A percentile compares a stretch with the other conserved stretches of the same genome.
Evolutionary conservation across 306 rosid species (phyloP).

Genomic region (Cercis canadensis): DNA sequence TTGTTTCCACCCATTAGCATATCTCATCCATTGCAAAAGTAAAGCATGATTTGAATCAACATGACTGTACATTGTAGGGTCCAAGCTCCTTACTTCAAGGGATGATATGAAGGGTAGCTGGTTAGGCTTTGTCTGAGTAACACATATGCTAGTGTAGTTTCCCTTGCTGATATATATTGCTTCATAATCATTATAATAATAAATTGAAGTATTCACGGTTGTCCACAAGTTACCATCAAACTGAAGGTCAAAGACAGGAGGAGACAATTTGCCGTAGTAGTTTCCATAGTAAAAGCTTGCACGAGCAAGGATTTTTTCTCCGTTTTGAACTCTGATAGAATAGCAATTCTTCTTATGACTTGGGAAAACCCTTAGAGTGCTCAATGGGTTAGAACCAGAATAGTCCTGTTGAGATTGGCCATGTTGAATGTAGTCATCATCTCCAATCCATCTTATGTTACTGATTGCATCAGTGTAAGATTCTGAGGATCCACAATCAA

Average conservation of each 20-base stretch:
- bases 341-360: constrained; percentile 50
- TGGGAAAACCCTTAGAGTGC: constrained; percentile 54
- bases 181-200: constrained; percentile 34
- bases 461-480: constrained; percentile 37
- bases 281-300: constrained; percentile 35
- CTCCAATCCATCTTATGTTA: constrained; percentile 48
- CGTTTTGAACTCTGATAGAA: constrained; percentile 40
- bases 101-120: constrained; percentile 57
- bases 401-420: constrained; percentile 39
- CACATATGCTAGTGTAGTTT: constrained; percentile 49
- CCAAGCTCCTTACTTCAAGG: constrained; percentile 51
- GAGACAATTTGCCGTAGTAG: constrained; percentile 30
- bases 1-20: constrained; percentile 43
- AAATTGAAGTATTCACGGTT: constrained; percentile 36
- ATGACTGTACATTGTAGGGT: constrained; percentile 43
- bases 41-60: constrained; percentile 38
- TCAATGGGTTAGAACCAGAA: constrained; percentile 9
- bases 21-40: constrained; percentile 37
- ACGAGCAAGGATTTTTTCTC: constrained; percentile 44
- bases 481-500: constrained; percentile 49
- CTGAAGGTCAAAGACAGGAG: constrained; percentile 31
- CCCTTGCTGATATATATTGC: constrained; percentile 43
- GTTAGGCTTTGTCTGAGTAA: constrained; percentile 52
- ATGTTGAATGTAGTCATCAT: constrained; percentile 31
- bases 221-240: constrained; percentile 3